phyloP scores from a whole-genome alignment of 768 basidiomycete species.

The Russula sp. region DNA sequence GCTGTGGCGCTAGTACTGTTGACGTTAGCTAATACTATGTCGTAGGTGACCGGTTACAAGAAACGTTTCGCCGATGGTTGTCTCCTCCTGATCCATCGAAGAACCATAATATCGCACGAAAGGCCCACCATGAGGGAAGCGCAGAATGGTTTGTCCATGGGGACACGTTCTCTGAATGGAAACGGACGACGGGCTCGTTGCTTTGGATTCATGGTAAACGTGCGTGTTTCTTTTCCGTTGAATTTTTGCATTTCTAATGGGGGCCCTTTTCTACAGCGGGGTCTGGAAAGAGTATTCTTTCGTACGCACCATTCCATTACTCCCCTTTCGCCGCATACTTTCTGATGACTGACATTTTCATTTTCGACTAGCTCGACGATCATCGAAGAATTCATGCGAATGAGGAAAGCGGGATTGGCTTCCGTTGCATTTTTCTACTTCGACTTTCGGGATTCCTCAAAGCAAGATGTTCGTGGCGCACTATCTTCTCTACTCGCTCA shows the following conservation, averaged over 20 bases:
- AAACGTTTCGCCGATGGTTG: neutral
- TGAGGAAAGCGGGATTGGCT: neutral
- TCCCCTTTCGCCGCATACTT: no score
- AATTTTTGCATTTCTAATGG: neutral
- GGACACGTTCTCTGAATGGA: neutral
- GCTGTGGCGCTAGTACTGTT: no score
- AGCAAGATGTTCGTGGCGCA: neutral
- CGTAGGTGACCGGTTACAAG: neutral
- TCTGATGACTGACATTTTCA: neutral
- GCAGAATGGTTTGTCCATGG: neutral
- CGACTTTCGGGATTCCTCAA: neutral
- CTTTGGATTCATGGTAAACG: slow-evolving; percentile 7
- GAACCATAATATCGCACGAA: neutral
- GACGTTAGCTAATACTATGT: neutral
- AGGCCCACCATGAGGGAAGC: neutral
- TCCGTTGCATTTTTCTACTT: neutral
- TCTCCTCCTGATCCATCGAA: neutral
- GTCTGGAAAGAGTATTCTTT: neutral
- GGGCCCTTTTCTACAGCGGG: neutral
- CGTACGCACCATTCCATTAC: neutral
- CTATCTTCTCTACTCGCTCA: neutral
- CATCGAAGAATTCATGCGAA: neutral
- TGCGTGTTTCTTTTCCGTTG: neutral
- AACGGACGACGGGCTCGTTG: neutral
- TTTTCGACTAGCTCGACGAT: neutral